Evolutionary conservation across 1,284 basidiomycete species (phyloP), one percentile per base, ranked within the genome.

Genomic region (Pterulicium gracile): DNA sequence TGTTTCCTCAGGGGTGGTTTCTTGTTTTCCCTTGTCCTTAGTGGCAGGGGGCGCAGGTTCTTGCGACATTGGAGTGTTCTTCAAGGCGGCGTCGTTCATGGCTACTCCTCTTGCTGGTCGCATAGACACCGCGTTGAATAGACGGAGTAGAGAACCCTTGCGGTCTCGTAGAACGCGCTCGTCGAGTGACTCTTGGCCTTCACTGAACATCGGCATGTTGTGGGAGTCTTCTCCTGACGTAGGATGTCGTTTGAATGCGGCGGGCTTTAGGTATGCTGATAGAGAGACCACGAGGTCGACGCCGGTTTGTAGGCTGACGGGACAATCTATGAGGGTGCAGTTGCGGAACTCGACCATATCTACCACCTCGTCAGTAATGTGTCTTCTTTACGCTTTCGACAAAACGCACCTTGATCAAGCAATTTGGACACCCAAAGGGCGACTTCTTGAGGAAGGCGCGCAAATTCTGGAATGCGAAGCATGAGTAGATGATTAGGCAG

Each of bases 121-220:
- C 43, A 88, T 63, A 43, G 70, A 73, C 47, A 87, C 59, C 13
- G 70, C 68, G n/a, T 81, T 69, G 54, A 88, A 87, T 27, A 89
- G 61, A 45, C 70, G 66, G 2, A 81, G 55, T 27, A 87, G 63
- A 0, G 81, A 73, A n/a, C 66, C 64, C 57, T 92, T 93, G 24
- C 90, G 71, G 57, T 85, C 81, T 24, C 88, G 73, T n/a, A 94
- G 67, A 14, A 61, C 63, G 51, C 80, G 77, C 62, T 94, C 90
- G 47, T 79, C 73, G 2, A 70, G 65, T 0, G 85, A 90, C 57
- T 93, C 90, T 43, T 77, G 66, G 0, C 81, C 82, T 60, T 88
- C 84, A 49, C 75, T 73, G 54, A 84, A 78, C 57, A 78, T 69
- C 27, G 12, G 47, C 42, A 58, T 55, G 49, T 53, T 67, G 2